Evolutionary conservation across 495 filamentous ascomycete genomes (phyloP).

Genomic region (Trichoderma erinaceum): DNA sequence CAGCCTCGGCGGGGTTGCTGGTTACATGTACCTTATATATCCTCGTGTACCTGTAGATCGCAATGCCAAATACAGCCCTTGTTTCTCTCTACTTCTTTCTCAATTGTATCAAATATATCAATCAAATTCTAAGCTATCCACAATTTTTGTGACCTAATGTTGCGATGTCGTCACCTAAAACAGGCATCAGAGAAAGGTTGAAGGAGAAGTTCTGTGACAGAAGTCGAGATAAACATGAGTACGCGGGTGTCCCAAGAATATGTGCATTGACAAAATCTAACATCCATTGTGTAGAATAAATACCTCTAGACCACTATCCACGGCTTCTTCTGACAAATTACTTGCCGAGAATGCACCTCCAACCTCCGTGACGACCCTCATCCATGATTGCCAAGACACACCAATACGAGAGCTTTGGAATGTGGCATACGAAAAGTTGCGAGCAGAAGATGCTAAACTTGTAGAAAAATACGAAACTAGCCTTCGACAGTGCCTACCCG

Average conservation of each 20-base stretch:
- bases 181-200: background rate
- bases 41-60: no score
- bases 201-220: background rate
- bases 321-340: background rate
- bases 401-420: conserved; percentile 3
- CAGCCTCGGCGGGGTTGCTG: background rate
- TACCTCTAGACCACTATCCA: background rate
- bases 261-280: background rate
- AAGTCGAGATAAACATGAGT: background rate
- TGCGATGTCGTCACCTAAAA: background rate
- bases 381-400: background rate
- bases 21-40: background rate
- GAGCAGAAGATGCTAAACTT: background rate
- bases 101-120: no score
- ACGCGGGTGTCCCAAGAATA: background rate
- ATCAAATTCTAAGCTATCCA: background rate
- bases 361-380: background rate
- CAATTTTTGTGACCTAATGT: background rate
- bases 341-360: background rate
- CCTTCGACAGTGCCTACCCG: background rate
- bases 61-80: no score
- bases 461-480: background rate
- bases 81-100: no score
- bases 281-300: background rate
- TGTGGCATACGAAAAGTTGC: background rate